Percentiles rank a stretch among this genome's conserved stretches.
phyloP scores from a whole-genome alignment of 108 stramenopile species.

The Phaeodactylum tricornutum region DNA sequence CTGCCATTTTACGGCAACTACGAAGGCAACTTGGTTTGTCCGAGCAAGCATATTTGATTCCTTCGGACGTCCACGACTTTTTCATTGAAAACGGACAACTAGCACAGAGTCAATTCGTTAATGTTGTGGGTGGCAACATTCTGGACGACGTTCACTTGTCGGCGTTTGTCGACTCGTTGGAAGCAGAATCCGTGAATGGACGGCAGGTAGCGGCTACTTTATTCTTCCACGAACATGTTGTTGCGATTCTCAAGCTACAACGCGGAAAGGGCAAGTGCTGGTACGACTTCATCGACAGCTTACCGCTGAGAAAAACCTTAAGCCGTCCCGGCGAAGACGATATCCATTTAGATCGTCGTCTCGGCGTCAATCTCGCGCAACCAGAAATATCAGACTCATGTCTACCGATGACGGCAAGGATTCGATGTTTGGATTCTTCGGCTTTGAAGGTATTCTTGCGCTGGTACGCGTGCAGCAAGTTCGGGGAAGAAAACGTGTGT shows the following conservation, averaged over 20 bases:
- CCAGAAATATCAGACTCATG: neutral
- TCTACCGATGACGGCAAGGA: conserved; percentile 11
- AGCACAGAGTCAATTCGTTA: conserved; percentile 37
- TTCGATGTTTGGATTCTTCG: conserved; percentile 20
- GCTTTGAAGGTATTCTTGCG: conserved; percentile 8
- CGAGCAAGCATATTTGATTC: conserved; percentile 50
- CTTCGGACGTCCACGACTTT: conserved; percentile 61
- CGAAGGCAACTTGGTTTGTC: conserved; percentile 38
- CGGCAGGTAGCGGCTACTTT: conserved; percentile 38
- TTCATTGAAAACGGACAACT: conserved; percentile 36
- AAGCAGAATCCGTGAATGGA: neutral
- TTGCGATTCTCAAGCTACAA: conserved; percentile 23
- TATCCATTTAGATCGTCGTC: too few relatives aligned
- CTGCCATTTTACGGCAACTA: conserved; percentile 26
- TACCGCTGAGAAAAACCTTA: conserved; percentile 6
- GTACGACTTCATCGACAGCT: conserved; percentile 26
- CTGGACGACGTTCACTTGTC: conserved; percentile 47
- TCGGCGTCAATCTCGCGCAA: neutral
- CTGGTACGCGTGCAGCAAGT: conserved; percentile 47
- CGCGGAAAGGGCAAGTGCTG: conserved; percentile 3
- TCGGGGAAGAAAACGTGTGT: conserved; percentile 25
- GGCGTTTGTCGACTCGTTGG: conserved; percentile 10
- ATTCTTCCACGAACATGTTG: conserved; percentile 63
- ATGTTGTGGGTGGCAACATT: conserved; percentile 52
- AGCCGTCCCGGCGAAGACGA: neutral